Conservation (phyloP, 2,329 filamentous ascomycete genomes). For the Diaporthe velutina region DNA sequence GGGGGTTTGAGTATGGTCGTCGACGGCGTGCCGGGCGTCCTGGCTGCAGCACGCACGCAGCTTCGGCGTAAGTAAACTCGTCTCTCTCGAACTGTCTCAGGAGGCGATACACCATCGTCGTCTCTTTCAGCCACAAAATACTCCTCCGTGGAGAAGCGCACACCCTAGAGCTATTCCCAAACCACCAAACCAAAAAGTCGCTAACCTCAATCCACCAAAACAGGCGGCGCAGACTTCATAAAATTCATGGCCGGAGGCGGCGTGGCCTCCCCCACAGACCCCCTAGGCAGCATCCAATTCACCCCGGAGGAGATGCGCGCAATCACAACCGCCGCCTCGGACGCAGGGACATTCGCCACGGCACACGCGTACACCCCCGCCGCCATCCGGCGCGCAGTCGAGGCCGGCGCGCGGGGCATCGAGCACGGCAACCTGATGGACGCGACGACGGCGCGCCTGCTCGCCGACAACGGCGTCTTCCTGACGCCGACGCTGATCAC, state of each 20-base stretch:
- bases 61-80: conserved; percentile 52
- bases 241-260: conserved; percentile 73
- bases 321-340: conserved; percentile 58
- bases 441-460: conserved; percentile 54
- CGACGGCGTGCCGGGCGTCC: conserved; percentile 68
- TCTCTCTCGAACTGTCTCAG: background rate
- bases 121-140: too few relatives aligned
- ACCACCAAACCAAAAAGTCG: too few relatives aligned
- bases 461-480: conserved; percentile 59
- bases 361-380: conserved; percentile 63
- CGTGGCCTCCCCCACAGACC: conserved; percentile 67
- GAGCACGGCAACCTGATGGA: conserved; percentile 53
- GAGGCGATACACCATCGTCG: fast-evolving
- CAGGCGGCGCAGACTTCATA: conserved; percentile 68
- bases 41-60: conserved; percentile 65
- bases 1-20: conserved; percentile 56
- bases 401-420: conserved; percentile 64
- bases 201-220: background rate
- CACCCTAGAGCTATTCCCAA: background rate
- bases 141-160: too few relatives aligned
- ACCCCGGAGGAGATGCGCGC: conserved; percentile 64
- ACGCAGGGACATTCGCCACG: conserved; percentile 62
- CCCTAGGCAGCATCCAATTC: conserved; percentile 67
- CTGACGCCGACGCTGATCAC: conserved; percentile 64
- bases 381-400: conserved; percentile 61